Conservation (phyloP, 208 protist genomes). For the Novymonas esmeraldas region DNA sequence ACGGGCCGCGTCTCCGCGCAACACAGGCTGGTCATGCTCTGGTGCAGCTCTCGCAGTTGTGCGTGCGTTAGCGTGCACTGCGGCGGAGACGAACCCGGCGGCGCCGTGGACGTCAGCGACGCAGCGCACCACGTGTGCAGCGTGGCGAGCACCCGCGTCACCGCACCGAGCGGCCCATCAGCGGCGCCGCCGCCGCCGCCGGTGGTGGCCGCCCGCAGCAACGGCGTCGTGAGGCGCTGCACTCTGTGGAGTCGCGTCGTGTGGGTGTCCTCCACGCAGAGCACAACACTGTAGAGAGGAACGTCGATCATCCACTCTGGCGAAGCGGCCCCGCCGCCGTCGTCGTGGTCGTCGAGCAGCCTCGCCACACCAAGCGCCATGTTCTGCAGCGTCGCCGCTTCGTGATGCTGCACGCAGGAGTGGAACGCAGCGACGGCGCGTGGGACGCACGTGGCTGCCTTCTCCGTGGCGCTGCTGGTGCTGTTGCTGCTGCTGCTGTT, state of each 20-base stretch:
- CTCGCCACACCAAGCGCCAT: not conserved
- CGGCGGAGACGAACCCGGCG: too few species aligned
- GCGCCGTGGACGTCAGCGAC: not conserved
- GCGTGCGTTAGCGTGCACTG: not conserved
- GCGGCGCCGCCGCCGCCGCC: not conserved
- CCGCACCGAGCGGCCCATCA: constrained; percentile 1
- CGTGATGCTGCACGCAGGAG: constrained; percentile 9
- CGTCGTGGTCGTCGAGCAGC: not conserved
- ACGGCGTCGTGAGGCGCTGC: constrained; percentile 23
- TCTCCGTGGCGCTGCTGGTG: too few species aligned
- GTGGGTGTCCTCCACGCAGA: constrained; percentile 29
- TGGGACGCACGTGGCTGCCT: constrained; percentile 1
- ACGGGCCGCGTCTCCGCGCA: too few species aligned
- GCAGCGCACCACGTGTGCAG: constrained; percentile 20
- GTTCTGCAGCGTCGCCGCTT: constrained; percentile 6
- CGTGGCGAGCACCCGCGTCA: constrained; percentile 11
- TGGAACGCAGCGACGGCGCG: constrained; percentile 11
- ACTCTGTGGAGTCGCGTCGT: constrained; percentile 23
- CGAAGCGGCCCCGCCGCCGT: not conserved
- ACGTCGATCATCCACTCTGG: constrained; percentile 11
- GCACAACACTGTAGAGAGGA: constrained; percentile 25
- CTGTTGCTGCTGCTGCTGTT: too few species aligned
- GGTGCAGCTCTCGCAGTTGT: constrained; percentile 1
- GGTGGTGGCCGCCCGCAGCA: constrained; percentile 8
- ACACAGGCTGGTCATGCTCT: not conserved